Conservation (phyloP, 1,284 basidiomycete genomes). For the Rugosomyces carneus region DNA sequence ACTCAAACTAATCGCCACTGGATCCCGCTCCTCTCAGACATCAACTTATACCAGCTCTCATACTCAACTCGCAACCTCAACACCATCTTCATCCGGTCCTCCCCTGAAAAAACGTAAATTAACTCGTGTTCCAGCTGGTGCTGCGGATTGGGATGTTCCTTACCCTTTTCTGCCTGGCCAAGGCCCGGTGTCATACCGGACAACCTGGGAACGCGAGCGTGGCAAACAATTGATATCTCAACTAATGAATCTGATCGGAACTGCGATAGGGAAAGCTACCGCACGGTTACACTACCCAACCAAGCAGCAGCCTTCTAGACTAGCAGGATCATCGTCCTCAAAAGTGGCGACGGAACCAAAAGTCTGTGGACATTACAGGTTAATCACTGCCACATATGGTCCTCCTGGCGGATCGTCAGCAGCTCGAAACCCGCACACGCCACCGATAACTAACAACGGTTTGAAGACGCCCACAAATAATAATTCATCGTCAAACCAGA, state of each 20-base stretch:
- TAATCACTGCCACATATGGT: slow-evolving; percentile 26
- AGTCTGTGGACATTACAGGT: slow-evolving; percentile 30
- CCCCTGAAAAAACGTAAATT: slow-evolving; percentile 57
- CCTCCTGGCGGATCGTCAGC: slow-evolving; percentile 11
- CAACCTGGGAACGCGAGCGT: slow-evolving; percentile 57
- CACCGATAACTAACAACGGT: slow-evolving; percentile 9
- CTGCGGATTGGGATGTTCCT: slow-evolving; percentile 72
- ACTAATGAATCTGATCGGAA: slow-evolving; percentile 53
- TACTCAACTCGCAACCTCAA: slow-evolving; percentile 5
- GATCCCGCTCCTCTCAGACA: slow-evolving; percentile 11
- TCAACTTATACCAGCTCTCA: too few relatives aligned
- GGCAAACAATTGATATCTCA: slow-evolving; percentile 56
- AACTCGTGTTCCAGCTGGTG: slow-evolving; percentile 64
- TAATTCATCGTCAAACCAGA: neutral
- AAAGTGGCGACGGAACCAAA: slow-evolving; percentile 15
- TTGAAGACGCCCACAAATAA: neutral
- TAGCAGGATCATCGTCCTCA: slow-evolving; percentile 3
- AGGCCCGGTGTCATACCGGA: slow-evolving; percentile 54
- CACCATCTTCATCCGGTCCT: slow-evolving; percentile 8
- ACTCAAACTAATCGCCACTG: slow-evolving; percentile 40
- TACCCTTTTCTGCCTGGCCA: slow-evolving; percentile 68
- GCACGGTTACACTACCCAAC: slow-evolving; percentile 32
- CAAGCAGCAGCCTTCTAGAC: slow-evolving; percentile 12
- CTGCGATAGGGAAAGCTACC: slow-evolving; percentile 49
- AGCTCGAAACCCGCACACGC: slow-evolving; percentile 8